phyloP scores from a whole-genome alignment of 345 rosid genomes.

The Rubroshorea leprosula region DNA sequence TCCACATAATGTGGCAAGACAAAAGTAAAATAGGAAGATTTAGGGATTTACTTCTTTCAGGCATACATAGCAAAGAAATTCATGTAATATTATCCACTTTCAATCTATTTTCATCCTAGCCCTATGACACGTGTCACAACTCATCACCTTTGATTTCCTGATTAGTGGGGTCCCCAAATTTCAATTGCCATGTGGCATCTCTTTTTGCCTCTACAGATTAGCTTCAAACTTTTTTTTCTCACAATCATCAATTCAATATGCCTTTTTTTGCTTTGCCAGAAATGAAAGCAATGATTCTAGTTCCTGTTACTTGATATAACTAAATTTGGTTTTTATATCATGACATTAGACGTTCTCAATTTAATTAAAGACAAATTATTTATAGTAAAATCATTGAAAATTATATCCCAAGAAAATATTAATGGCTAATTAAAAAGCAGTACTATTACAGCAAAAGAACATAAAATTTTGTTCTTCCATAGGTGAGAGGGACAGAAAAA shows the following conservation, averaged over 20 bases:
- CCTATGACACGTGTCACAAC: background rate
- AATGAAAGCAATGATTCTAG: no score
- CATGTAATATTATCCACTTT: no score
- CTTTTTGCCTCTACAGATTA: background rate
- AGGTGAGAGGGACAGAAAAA: conserved; percentile 9
- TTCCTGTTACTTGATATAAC: no score
- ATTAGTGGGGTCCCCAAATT: background rate
- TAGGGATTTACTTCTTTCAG: background rate
- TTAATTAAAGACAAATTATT: no score
- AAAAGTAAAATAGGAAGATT: background rate
- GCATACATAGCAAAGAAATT: background rate
- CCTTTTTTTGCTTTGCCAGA: no score
- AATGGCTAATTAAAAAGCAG: no score
- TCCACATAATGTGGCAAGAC: background rate
- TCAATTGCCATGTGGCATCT: background rate
- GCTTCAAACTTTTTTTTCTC: background rate
- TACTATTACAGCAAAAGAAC: conserved; percentile 10
- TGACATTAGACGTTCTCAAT: no score
- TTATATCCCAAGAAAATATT: no score
- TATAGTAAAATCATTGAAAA: no score
- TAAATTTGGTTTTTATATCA: no score
- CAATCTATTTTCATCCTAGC: background rate
- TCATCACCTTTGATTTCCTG: background rate
- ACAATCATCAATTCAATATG: background rate
- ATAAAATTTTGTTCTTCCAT: background rate